Percentiles rank a stretch among this genome's conserved stretches.
phyloP scores from a whole-genome alignment of 2,329 filamentous ascomycete genomes.

The Eurotiales sp. region DNA sequence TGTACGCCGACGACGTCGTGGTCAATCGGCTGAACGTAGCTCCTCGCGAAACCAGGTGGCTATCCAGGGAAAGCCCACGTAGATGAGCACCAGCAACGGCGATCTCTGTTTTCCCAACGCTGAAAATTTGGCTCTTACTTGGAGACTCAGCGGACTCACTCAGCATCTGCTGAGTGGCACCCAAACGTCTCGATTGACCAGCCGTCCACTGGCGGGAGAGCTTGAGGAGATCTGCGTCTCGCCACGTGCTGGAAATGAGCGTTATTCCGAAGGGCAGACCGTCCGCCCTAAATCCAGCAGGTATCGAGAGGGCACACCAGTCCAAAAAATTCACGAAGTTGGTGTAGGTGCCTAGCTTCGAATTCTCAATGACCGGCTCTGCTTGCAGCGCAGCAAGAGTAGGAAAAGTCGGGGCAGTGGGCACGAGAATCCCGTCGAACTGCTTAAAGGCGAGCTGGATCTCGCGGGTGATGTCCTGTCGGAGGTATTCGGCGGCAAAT shows the following conservation, averaged over 20 bases:
- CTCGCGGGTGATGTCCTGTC: conserved; percentile 30
- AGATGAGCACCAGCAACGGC: neutral
- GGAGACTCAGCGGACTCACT: too few species aligned
- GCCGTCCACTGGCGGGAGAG: neutral
- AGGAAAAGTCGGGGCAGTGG: conserved; percentile 52
- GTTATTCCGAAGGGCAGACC: conserved; percentile 22
- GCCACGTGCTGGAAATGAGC: neutral
- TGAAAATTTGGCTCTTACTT: too few species aligned
- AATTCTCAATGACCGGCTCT: conserved; percentile 55
- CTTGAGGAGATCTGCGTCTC: neutral
- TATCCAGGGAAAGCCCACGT: neutral
- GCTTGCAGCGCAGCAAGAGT: conserved; percentile 49
- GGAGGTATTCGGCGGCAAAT: conserved; percentile 44
- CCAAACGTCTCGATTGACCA: neutral
- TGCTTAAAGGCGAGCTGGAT: conserved; percentile 26
- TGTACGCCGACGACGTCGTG: neutral
- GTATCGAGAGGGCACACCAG: conserved; percentile 30
- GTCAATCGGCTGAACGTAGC: neutral
- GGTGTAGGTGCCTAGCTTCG: conserved; percentile 53
- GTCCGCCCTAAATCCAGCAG: conserved; percentile 42
- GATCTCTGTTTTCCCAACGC: neutral
- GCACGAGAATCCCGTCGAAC: conserved; percentile 49
- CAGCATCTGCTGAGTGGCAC: neutral
- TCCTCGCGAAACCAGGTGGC: neutral
- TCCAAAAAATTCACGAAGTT: conserved; percentile 61